Conservation (phyloP, 225 moss, liverwort and hornwort genomes). For the Anthoceros angustus region DNA sequence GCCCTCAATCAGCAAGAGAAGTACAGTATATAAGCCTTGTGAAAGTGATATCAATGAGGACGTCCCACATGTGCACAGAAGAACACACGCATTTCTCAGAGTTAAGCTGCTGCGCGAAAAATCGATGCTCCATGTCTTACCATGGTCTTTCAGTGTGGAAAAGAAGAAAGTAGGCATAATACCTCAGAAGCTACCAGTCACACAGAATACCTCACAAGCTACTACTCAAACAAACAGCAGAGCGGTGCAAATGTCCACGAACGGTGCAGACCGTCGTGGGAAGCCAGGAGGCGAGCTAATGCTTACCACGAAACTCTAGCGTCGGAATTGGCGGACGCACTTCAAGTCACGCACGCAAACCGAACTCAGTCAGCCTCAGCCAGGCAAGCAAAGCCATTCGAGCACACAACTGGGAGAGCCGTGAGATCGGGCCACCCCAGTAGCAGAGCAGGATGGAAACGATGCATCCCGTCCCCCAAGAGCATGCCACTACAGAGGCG, state of each 20-base stretch:
- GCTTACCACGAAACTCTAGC: too few species aligned
- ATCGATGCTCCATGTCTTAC: slow-evolving; percentile 10
- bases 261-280: too few species aligned
- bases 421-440: too few species aligned
- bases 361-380: too few species aligned
- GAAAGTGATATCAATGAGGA: slow-evolving; percentile 98
- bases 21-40: slow-evolving; percentile 87
- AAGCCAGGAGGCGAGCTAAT: too few species aligned
- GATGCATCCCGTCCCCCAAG: neutral
- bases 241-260: neutral
- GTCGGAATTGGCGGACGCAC: too few species aligned
- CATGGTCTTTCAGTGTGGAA: slow-evolving; percentile 3
- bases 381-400: too few species aligned
- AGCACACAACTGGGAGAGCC: too few species aligned
- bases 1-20: slow-evolving; percentile 79
- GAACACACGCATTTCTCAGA: slow-evolving; percentile 79
- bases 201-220: neutral
- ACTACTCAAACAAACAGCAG: neutral
- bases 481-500: neutral
- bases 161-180: slow-evolving; percentile 3
- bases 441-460: too few species aligned
- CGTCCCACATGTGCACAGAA: slow-evolving; percentile 97
- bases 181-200: neutral
- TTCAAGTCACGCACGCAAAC: too few species aligned
- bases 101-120: slow-evolving; percentile 33